Evolutionary conservation across 805 yeast species (phyloP), one percentile per base, ranked within the genome.

Genomic region (Kluyveromyces lactis): DNA sequence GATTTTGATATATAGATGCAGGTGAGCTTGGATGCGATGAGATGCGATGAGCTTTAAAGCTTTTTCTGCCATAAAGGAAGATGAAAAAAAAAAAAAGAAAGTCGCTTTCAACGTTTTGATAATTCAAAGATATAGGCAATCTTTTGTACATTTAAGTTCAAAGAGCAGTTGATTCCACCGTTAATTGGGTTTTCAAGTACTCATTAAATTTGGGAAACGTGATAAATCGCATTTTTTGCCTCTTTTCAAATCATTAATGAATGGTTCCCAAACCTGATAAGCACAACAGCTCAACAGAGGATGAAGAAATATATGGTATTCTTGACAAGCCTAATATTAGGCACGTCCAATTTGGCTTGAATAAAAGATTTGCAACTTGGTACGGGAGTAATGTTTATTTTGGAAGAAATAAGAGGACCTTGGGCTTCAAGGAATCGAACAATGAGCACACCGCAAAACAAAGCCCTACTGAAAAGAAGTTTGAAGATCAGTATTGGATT

Each of bases 331-430:
- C 84, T 11, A 89, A 89, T 64, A 78, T 89, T 31, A 60, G 56
- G 6, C 58, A 71, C 18, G 84, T 90, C 7, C 71, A 69, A 26
- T 74, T 85, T 44, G 97, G 96, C 0, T 18, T 52, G 18, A 68
- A 71, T 16, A 71, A 68, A 48, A 72, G 72, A 42, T 77, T 89
- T 45, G 71, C 77, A 40, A 81, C 97, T 2, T 86, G 97, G 96
- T 87, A 82, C 56, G 92, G 94, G 0, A 82, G 83, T 50, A 74
- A 85, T 3, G 94, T 86, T 1, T 81, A 86, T 55, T 85, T 87
- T 46, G 67, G 68, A 34, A 61, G 59, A 11, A 71, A 68, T 42
- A 71, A 70, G 26, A 60, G 62, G 33, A 60, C 63, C 3, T 48
- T 75, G 38, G 83, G 80, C 3, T 69, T 60, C 46, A 61, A 64